Evolutionary conservation across 2,329 filamentous ascomycete genomes (phyloP).

Genomic region (Colletotrichum liaoningense): DNA sequence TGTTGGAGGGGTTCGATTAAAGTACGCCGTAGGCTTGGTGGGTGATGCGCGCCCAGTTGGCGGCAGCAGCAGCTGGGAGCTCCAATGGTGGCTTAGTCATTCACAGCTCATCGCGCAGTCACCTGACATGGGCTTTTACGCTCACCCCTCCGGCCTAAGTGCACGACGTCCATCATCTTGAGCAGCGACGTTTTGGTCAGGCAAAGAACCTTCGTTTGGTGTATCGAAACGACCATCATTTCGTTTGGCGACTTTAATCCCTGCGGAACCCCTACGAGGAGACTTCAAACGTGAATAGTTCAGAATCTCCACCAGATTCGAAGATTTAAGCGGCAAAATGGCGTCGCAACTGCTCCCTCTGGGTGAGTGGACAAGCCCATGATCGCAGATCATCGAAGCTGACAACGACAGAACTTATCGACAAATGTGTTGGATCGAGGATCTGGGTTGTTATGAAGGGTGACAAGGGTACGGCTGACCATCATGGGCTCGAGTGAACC

Average conservation of each 20-base stretch:
- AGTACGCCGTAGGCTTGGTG: background rate
- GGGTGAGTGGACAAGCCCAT: slow-evolving; percentile 55
- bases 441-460: slow-evolving; percentile 99
- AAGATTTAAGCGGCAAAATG: slow-evolving; percentile 56
- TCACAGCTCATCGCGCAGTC: slow-evolving; percentile 39
- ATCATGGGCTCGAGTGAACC: background rate
- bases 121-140: slow-evolving; percentile 43
- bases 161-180: slow-evolving; percentile 18
- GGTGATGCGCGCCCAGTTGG: slow-evolving; percentile 9
- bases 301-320: background rate
- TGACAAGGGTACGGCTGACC: slow-evolving; percentile 80
- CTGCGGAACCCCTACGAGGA: background rate
- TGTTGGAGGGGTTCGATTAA: slow-evolving; percentile 18
- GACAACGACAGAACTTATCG: slow-evolving; percentile 83
- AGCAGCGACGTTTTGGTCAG: slow-evolving; percentile 18
- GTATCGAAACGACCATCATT: slow-evolving; percentile 4
- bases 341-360: slow-evolving; percentile 80
- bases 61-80: slow-evolving; percentile 12
- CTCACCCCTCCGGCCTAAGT: slow-evolving; percentile 22
- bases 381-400: slow-evolving; percentile 27
- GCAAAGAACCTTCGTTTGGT: slow-evolving; percentile 7
- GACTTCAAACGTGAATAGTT: background rate
- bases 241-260: background rate
- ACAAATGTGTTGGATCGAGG: slow-evolving; percentile 96
- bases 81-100: slow-evolving; percentile 48